phyloP scores from a whole-genome alignment of 2,329 filamentous ascomycete species.

The Ceratocystis alfenasii region DNA sequence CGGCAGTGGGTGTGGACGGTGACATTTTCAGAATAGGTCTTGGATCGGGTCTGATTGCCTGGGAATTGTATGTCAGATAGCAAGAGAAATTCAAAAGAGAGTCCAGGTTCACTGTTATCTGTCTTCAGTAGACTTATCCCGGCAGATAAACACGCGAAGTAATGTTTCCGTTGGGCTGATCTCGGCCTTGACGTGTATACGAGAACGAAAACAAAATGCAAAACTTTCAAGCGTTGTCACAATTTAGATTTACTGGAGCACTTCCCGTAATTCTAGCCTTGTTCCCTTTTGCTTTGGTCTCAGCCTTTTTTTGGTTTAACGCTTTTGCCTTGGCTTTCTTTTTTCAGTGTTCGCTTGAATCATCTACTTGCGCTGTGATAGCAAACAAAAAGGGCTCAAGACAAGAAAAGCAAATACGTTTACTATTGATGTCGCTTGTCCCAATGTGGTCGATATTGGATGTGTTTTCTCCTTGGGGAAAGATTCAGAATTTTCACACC shows the following conservation, averaged over 20 bases:
- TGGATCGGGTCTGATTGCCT: neutral
- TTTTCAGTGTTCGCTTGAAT: slow-evolving; percentile 5
- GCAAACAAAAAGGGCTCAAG: neutral
- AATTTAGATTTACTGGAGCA: neutral
- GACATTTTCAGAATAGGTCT: slow-evolving; percentile 30
- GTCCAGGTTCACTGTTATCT: too few species aligned
- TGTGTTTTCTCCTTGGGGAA: neutral
- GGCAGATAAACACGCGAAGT: neutral
- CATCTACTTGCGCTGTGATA: slow-evolving; percentile 8
- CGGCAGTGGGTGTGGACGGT: slow-evolving; percentile 42
- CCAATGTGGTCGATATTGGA: neutral
- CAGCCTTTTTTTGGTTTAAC: neutral
- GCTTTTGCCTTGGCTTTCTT: neutral
- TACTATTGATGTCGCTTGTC: neutral
- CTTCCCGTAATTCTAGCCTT: slow-evolving; percentile 7
- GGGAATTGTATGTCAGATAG: neutral
- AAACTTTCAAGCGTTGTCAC: neutral
- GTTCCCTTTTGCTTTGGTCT: neutral
- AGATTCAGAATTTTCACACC: neutral
- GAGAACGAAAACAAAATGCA: neutral
- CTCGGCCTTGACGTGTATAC: neutral
- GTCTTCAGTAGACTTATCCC: neutral
- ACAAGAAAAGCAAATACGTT: neutral
- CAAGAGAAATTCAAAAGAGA: neutral
- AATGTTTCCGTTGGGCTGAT: neutral